Evolutionary conservation across 192 early-diverging fungal species (phyloP).

Genomic region (Helicostylum pulchrum): DNA sequence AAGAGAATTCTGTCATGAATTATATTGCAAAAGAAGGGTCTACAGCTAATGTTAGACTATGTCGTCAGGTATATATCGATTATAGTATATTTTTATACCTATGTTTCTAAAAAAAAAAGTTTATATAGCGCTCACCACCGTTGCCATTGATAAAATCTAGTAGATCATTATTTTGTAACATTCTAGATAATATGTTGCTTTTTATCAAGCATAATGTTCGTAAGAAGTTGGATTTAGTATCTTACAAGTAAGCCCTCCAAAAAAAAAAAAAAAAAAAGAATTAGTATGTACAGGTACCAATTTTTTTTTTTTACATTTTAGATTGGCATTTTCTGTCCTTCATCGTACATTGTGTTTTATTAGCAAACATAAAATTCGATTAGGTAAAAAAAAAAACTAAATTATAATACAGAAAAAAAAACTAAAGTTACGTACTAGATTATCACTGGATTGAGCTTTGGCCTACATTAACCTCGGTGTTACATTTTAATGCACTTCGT

Average conservation of each 20-base stretch:
- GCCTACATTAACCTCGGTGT: slow-evolving; percentile 43
- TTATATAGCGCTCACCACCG: slow-evolving; percentile 40
- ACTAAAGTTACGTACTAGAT: slow-evolving; percentile 28
- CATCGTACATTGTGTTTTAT: slow-evolving; percentile 32
- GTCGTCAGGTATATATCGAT: slow-evolving; percentile 35
- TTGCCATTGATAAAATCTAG: slow-evolving; percentile 40
- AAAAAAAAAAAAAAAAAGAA: too few relatives aligned
- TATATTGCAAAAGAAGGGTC: slow-evolving; percentile 29
- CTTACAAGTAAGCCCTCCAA: slow-evolving; percentile 36
- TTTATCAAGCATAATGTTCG: slow-evolving; percentile 57
- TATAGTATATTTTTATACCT: slow-evolving; percentile 7
- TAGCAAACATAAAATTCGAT: slow-evolving; percentile 24
- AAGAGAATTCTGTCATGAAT: slow-evolving; percentile 38
- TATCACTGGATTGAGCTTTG: slow-evolving; percentile 58
- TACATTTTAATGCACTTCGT: slow-evolving; percentile 43
- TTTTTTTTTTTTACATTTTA: slow-evolving; percentile 6
- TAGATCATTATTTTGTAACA: slow-evolving; percentile 36
- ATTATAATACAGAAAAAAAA: background rate
- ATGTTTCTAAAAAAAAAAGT: background rate
- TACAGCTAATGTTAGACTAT: slow-evolving; percentile 24
- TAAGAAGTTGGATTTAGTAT: slow-evolving; percentile 48
- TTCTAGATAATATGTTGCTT: slow-evolving; percentile 46
- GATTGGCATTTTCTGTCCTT: slow-evolving; percentile 25
- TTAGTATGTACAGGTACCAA: background rate
- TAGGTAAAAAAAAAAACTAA: slow-evolving; percentile 28